These are phyloP conservation scores for Saitozyma podzolica DNA, from an alignment of 768 basidiomycete species.

Conservation along the genomic window DNA sequence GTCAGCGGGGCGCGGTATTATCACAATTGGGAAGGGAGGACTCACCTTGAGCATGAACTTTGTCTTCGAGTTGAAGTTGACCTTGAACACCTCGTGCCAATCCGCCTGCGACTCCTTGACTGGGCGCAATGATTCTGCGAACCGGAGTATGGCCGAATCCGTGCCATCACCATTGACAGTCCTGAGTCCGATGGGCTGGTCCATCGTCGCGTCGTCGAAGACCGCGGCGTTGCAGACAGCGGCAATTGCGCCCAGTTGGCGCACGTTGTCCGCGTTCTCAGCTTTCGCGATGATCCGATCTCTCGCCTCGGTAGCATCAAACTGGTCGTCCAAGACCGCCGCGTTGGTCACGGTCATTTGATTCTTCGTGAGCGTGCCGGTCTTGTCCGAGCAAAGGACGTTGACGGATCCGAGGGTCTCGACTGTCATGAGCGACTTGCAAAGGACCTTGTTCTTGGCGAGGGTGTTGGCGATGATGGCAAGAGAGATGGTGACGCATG, in stretches of 20 bases:
- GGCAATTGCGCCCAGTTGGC: slow-evolving; percentile 53
- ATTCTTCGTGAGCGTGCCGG: slow-evolving; percentile 60
- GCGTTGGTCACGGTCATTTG: slow-evolving; percentile 62
- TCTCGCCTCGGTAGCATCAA: slow-evolving; percentile 24
- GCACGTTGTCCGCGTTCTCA: slow-evolving; percentile 4
- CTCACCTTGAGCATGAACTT: slow-evolving; percentile 61
- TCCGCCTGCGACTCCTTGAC: slow-evolving; percentile 26
- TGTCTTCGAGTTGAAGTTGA: slow-evolving; percentile 57
- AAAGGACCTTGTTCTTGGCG: slow-evolving; percentile 60
- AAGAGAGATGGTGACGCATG: slow-evolving; percentile 40
- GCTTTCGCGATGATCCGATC: slow-evolving; percentile 29
- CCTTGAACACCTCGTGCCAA: slow-evolving; percentile 52
- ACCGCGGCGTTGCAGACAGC: slow-evolving; percentile 60
- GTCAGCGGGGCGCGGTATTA: not conserved
- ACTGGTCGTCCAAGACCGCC: slow-evolving; percentile 52
- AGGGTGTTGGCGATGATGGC: slow-evolving; percentile 56
- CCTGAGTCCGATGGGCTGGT: slow-evolving; percentile 37
- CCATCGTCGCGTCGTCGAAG: slow-evolving; percentile 54
- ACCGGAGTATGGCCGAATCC: slow-evolving; percentile 62
- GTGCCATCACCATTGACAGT: slow-evolving; percentile 62
- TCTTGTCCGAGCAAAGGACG: slow-evolving; percentile 63
- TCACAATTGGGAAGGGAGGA: slow-evolving; percentile 33
- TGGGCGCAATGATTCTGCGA: slow-evolving; percentile 47
- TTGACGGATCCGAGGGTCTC: slow-evolving; percentile 68
- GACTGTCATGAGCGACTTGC: slow-evolving; percentile 65